Conservation (phyloP, 2,329 filamentous ascomycete genomes). For the Epichloe baconii region DNA sequence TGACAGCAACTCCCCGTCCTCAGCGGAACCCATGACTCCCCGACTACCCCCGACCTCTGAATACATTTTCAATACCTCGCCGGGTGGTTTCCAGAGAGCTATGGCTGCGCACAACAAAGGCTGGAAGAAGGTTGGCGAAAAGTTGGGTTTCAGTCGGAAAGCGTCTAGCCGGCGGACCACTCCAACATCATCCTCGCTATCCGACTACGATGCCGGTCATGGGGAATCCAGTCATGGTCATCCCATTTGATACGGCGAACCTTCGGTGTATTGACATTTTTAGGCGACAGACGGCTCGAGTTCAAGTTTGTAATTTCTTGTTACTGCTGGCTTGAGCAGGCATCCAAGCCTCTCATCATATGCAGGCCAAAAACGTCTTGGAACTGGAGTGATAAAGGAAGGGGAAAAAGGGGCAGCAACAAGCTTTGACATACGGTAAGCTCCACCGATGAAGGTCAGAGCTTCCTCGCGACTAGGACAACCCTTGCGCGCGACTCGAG, state of each 20-base stretch:
- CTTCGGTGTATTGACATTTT: background rate
- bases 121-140: slow-evolving; percentile 53
- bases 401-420: background rate
- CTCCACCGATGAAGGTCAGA: background rate
- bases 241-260: slow-evolving; percentile 32
- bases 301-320: background rate
- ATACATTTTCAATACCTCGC: slow-evolving; percentile 37
- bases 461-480: no score
- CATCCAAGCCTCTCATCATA: background rate
- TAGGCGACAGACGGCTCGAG: background rate
- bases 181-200: slow-evolving; percentile 27
- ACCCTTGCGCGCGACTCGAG: no score
- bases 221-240: slow-evolving; percentile 23
- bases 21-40: slow-evolving; percentile 59
- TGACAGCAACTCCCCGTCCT: slow-evolving; percentile 41
- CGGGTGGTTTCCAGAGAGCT: slow-evolving; percentile 40
- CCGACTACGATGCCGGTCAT: slow-evolving; percentile 22
- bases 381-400: background rate
- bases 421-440: background rate
- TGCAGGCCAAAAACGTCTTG: background rate
- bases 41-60: slow-evolving; percentile 56
- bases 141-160: slow-evolving; percentile 45
- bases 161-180: slow-evolving; percentile 29
- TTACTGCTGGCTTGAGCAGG: no score
- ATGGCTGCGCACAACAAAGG: slow-evolving; percentile 42